phyloP scores from a whole-genome alignment of 225 moss, liverwort and hornwort genomes.

The Pseudisothecium myosuroides region DNA sequence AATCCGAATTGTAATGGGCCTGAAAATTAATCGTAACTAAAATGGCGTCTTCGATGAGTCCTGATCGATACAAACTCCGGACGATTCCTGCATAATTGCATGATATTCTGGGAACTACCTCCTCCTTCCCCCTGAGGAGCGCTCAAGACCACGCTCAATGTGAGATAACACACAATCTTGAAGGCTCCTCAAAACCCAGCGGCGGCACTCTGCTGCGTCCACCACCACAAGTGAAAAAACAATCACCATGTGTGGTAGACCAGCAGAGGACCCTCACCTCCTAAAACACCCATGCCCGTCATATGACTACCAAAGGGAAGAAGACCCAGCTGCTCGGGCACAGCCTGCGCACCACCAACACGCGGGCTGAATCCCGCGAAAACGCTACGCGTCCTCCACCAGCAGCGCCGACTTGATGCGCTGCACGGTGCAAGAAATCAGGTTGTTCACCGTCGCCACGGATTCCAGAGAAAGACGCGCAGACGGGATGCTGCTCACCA shows the following conservation, averaged over 20 bases:
- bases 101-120: not conserved
- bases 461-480: slow-evolving; percentile 42
- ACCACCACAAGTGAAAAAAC: slow-evolving; percentile 6
- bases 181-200: slow-evolving; percentile 74
- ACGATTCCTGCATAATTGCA: not conserved
- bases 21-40: not conserved
- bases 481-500: slow-evolving; percentile 44
- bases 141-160: slow-evolving; percentile 99
- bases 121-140: slow-evolving; percentile 54
- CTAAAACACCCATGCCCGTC: not conserved
- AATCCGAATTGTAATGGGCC: slow-evolving; percentile 7
- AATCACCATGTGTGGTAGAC: not conserved
- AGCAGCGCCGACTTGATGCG: slow-evolving; percentile 70
- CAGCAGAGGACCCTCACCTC: not conserved
- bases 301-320: not conserved
- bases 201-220: not conserved
- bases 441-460: slow-evolving; percentile 51
- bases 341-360: not conserved
- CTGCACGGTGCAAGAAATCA: slow-evolving; percentile 67
- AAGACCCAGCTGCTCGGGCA: not conserved
- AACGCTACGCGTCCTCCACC: slow-evolving; percentile 31
- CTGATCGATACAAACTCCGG: not conserved
- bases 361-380: not conserved
- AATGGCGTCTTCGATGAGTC: not conserved
- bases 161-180: slow-evolving; percentile 85